phyloP scores from a whole-genome alignment of 176 grass and related monocot genomes.

The Oryza glaberrima region DNA sequence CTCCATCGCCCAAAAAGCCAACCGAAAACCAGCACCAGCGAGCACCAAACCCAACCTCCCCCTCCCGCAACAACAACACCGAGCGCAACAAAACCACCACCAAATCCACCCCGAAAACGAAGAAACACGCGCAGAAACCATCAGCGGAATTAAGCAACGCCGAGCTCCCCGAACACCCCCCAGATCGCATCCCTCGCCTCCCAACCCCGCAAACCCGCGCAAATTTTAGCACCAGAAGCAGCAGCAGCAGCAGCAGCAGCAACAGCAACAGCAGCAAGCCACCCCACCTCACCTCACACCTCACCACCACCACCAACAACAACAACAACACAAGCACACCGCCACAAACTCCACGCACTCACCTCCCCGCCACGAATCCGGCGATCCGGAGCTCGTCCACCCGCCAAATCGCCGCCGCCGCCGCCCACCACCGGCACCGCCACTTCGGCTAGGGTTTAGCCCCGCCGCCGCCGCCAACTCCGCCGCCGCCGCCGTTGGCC shows the following conservation, averaged over 20 bases:
- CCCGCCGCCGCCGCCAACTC: background rate
- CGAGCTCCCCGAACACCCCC: background rate
- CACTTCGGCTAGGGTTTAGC: constrained; percentile 21
- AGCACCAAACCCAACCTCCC: constrained; percentile 12
- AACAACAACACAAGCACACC: background rate
- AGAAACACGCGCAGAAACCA: no score
- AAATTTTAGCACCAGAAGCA: constrained; percentile 21
- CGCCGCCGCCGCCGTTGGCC: background rate
- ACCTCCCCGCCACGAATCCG: constrained; percentile 38
- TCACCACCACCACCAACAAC: background rate
- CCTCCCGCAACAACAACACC: constrained; percentile 2
- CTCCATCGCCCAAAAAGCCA: background rate
- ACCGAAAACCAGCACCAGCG: background rate
- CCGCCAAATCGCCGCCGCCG: background rate
- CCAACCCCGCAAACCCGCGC: background rate
- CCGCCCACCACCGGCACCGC: background rate
- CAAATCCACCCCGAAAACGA: constrained; percentile 9
- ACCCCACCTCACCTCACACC: background rate
- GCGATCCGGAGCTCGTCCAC: constrained; percentile 14
- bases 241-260: background rate
- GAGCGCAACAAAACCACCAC: background rate
- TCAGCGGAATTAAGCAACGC: constrained; percentile 23
- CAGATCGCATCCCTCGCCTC: background rate
- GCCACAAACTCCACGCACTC: background rate
- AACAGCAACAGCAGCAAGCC: background rate